Evolutionary conservation across 73 alveolate species (phyloP).

Genomic region (Symbiodinium pilosum): DNA sequence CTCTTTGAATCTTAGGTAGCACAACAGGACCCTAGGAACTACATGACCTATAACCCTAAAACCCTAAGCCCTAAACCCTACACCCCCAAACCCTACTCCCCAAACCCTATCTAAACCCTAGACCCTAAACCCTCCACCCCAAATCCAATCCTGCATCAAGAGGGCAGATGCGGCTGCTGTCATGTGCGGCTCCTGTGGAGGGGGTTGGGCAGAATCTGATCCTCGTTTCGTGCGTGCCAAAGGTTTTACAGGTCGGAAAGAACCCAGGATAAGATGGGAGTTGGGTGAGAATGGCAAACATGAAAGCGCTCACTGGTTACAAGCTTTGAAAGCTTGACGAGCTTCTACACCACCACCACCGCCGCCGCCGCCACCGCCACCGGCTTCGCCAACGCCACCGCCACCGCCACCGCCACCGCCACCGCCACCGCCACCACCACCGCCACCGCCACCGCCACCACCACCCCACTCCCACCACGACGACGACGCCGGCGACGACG

Average conservation of each 20-base stretch:
- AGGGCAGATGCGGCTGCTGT: slow-evolving; percentile 68
- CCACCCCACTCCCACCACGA: not conserved
- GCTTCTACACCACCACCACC: not conserved
- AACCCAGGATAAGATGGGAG: not conserved
- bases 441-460: not conserved
- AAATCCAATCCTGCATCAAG: slow-evolving; percentile 68
- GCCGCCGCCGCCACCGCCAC: not conserved
- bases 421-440: not conserved
- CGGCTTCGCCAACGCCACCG: not conserved
- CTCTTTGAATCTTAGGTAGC: no score
- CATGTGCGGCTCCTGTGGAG: slow-evolving; percentile 76
- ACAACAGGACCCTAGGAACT: no score
- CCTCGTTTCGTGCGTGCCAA: no score
- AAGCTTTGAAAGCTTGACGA: no score
- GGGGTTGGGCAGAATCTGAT: no score
- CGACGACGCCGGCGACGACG: not conserved
- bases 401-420: not conserved
- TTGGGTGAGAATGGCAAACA: not conserved
- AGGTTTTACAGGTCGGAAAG: no score
- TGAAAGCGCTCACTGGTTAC: no score
- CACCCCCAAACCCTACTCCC: no score
- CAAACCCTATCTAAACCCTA: no score
- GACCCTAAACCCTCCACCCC: no score
- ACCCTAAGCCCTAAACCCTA: no score
- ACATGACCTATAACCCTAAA: no score